These are phyloP conservation scores for Geosmithia flava DNA, from an alignment of 2,329 filamentous ascomycete genomes.

Conservation along the genomic window DNA sequence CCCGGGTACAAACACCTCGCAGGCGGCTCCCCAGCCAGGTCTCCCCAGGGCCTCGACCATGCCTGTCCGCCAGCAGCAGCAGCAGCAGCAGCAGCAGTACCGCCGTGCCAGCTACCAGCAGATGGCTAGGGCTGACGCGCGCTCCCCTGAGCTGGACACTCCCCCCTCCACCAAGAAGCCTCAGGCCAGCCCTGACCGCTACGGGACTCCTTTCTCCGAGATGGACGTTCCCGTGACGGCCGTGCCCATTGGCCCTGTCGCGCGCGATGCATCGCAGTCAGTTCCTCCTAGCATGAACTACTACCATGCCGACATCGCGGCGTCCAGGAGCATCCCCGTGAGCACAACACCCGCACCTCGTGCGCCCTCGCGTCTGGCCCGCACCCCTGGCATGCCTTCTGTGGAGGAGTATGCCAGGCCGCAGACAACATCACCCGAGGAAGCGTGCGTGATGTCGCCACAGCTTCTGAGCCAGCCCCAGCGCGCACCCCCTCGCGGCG, in stretches of 20 bases:
- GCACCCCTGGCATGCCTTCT: slow-evolving; percentile 21
- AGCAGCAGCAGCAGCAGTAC: slow-evolving; percentile 6
- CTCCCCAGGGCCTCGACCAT: slow-evolving; percentile 14
- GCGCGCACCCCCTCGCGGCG: slow-evolving; percentile 39
- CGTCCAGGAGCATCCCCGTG: slow-evolving; percentile 7
- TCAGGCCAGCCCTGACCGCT: slow-evolving; percentile 48
- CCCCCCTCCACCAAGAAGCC: slow-evolving; percentile 13
- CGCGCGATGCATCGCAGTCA: slow-evolving; percentile 74
- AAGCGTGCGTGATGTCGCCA: slow-evolving; percentile 15
- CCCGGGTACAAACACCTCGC: slow-evolving; percentile 24
- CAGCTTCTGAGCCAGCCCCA: slow-evolving; percentile 22
- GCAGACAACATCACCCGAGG: slow-evolving; percentile 15
- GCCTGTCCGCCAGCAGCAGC: slow-evolving; percentile 14
- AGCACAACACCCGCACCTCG: slow-evolving; percentile 20
- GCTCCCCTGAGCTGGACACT: slow-evolving; percentile 45
- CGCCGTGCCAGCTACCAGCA: slow-evolving; percentile 8
- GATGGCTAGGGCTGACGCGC: slow-evolving; percentile 37
- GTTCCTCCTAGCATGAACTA: slow-evolving; percentile 91
- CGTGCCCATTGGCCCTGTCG: slow-evolving; percentile 56
- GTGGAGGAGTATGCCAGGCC: slow-evolving; percentile 6
- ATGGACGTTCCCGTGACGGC: slow-evolving; percentile 78
- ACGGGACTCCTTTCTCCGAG: slow-evolving; percentile 81
- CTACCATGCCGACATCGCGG: slow-evolving; percentile 26
- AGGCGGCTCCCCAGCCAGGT: slow-evolving; percentile 7
- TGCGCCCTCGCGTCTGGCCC: slow-evolving; percentile 39